These are phyloP conservation scores for Mrakia hoshinonis DNA, from an alignment of 768 basidiomycete genomes.

Conservation along the genomic window DNA sequence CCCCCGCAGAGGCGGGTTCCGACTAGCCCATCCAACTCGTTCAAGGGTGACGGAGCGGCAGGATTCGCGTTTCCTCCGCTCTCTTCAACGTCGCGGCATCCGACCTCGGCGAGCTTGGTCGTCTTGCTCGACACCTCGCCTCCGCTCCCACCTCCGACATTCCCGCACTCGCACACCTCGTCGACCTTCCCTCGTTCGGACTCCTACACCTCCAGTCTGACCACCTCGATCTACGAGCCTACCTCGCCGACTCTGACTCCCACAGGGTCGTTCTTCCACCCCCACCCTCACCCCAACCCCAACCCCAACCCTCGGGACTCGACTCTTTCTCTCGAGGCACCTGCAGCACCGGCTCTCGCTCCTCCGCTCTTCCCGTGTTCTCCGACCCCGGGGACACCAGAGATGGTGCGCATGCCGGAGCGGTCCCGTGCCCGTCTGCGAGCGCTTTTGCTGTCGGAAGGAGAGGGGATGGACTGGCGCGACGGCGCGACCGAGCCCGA, in stretches of 20 bases:
- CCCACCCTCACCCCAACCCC: neutral
- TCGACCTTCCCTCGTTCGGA: neutral
- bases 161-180: neutral
- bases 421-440: neutral
- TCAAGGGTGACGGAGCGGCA: neutral
- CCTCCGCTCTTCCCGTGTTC: conserved; percentile 9
- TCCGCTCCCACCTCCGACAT: neutral
- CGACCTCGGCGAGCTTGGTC: neutral
- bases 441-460: neutral
- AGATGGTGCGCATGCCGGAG: conserved; percentile 12
- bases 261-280: conserved; percentile 4
- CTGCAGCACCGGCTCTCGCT: neutral
- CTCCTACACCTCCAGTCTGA: neutral
- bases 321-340: neutral
- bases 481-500: neutral
- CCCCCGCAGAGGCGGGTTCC: neutral
- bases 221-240: conserved; percentile 1
- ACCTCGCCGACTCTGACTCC: conserved; percentile 1
- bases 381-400: conserved; percentile 10
- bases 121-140: conserved; percentile 3
- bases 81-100: neutral
- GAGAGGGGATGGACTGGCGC: neutral
- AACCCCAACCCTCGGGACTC: no score
- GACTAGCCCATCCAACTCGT: neutral
- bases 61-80: conserved; percentile 14